phyloP scores from a whole-genome alignment of 1,284 basidiomycete species.

The Amylostereum areolatum region DNA sequence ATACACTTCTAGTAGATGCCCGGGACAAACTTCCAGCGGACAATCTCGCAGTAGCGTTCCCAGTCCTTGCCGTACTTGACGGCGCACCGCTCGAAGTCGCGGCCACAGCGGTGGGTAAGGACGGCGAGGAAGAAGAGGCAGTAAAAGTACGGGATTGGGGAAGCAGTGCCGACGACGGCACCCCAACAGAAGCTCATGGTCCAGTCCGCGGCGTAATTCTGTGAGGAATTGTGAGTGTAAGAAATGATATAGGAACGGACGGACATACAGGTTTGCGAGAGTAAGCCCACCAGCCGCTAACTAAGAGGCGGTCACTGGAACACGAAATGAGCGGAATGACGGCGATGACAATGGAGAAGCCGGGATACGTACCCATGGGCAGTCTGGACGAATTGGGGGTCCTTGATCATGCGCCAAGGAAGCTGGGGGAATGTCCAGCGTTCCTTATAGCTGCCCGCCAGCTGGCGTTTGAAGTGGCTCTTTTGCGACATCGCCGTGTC shows the following conservation, averaged over 20 bases:
- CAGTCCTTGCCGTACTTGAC: conserved; percentile 95
- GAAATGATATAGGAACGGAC: background rate
- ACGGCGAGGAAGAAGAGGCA: conserved; percentile 90
- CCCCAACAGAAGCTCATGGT: conserved; percentile 90
- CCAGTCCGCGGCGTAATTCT: conserved; percentile 89
- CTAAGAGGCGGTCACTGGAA: conserved; percentile 71
- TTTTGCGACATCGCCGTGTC: conserved; percentile 97
- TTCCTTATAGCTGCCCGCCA: conserved; percentile 81
- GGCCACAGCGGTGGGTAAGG: conserved; percentile 79
- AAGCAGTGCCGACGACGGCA: conserved; percentile 75
- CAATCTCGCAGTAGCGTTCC: conserved; percentile 82
- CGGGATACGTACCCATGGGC: conserved; percentile 67
- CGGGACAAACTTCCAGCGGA: conserved; percentile 89
- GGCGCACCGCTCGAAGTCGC: conserved; percentile 92
- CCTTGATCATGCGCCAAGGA: conserved; percentile 80
- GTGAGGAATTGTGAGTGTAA: background rate
- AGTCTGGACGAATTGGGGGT: conserved; percentile 92
- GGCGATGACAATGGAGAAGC: background rate
- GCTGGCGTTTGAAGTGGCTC: conserved; percentile 96
- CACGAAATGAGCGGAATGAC: conserved; percentile 8
- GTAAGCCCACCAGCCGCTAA: conserved; percentile 87
- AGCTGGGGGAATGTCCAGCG: conserved; percentile 94
- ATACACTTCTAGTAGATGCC: conserved; percentile 42
- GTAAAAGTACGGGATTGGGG: conserved; percentile 93
- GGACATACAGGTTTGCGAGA: conserved; percentile 77